Evolutionary conservation across 106 monocot species (phyloP), one percentile per base, ranked within the genome.

Genomic region (Xerophyta viscosa): DNA sequence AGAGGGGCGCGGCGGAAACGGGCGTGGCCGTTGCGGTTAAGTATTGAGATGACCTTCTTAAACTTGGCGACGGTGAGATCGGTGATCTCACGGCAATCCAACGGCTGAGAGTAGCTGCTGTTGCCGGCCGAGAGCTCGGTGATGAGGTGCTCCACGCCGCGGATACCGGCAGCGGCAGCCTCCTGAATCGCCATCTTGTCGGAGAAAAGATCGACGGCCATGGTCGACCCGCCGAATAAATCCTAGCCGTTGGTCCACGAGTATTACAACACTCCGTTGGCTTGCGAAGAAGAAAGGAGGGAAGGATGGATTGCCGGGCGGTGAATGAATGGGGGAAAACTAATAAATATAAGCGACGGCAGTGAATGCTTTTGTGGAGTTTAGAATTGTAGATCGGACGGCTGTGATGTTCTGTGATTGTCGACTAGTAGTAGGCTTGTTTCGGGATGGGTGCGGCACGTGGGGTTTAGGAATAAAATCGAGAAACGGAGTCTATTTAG

Each of bases 21-120:
- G 33, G 54, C 54, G 33, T 54, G 54, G 33, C 54, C 54, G 54
- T 30, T 58, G 41, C 57, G 57, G 57, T 58, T 43, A 24, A 58
- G 43, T 37, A 58, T 41, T 20, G 57, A 58, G 41, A 58, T 58
- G 42, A 42, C 39, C 25, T 58, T 58, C 57, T 58, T 58, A n/a
- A 43, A 58, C 42, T 43, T 58, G 14, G 57, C 36, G 24, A 58
- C 56, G 9, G 56, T 56, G 37, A 37, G 21, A 39, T 56, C 56
- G 20, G 56, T 58, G 57, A 58, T 42, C 41, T 58, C 57, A 8
- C 41, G 41, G 57, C 41, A 58, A 37, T 58, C 57, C 19, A 27
- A 39, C 57, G 22, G 24, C 57, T 23, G 57, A 17, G 31, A 56
- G 14, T 41, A 48, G 63, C 20, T 2, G 46, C n/a, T n/a, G n/a